Percentiles rank a stretch among this genome's conserved stretches.
phyloP scores from a whole-genome alignment of 768 basidiomycete species.

The Phylloporus sp. region DNA sequence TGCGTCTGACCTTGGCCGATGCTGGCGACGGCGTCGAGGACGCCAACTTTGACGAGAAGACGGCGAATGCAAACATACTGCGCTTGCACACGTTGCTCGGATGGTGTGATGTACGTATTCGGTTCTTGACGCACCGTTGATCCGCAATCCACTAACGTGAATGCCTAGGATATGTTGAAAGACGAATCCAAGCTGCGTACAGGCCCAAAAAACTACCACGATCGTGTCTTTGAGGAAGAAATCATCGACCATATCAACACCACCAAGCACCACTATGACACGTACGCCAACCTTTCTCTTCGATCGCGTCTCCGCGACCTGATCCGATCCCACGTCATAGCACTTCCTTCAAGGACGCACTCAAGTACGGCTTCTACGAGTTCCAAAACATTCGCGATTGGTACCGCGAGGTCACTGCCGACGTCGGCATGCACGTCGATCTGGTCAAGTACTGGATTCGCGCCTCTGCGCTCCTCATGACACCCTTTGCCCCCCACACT shows the following conservation, averaged over 20 bases:
- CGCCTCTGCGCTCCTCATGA: slow-evolving; percentile 68
- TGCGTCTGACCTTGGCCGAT: slow-evolving; percentile 86
- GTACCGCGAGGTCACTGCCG: slow-evolving; percentile 90
- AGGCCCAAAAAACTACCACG: slow-evolving; percentile 76
- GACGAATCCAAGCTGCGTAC: slow-evolving; percentile 66
- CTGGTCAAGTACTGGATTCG: slow-evolving; percentile 85
- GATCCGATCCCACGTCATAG: slow-evolving; percentile 44
- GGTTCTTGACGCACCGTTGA: neutral
- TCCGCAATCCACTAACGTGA: neutral
- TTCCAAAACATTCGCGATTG: slow-evolving; percentile 88
- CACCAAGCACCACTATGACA: slow-evolving; percentile 75
- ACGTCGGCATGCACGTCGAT: slow-evolving; percentile 87
- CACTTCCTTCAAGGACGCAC: slow-evolving; percentile 91
- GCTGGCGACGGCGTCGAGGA: slow-evolving; percentile 97
- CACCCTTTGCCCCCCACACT: slow-evolving; percentile 90
- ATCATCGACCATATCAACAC: slow-evolving; percentile 79
- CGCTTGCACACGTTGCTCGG: slow-evolving; percentile 83
- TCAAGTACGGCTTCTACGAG: slow-evolving; percentile 95
- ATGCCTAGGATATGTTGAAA: slow-evolving; percentile 70
- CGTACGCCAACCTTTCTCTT: slow-evolving; percentile 47
- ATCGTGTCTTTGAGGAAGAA: slow-evolving; percentile 87
- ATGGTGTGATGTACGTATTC: slow-evolving; percentile 82
- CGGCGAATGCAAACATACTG: slow-evolving; percentile 94
- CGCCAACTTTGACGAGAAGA: slow-evolving; percentile 98
- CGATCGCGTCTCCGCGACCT: neutral